phyloP scores from a whole-genome alignment of 192 early-diverging fungal species.

The Coemansia sp. region DNA sequence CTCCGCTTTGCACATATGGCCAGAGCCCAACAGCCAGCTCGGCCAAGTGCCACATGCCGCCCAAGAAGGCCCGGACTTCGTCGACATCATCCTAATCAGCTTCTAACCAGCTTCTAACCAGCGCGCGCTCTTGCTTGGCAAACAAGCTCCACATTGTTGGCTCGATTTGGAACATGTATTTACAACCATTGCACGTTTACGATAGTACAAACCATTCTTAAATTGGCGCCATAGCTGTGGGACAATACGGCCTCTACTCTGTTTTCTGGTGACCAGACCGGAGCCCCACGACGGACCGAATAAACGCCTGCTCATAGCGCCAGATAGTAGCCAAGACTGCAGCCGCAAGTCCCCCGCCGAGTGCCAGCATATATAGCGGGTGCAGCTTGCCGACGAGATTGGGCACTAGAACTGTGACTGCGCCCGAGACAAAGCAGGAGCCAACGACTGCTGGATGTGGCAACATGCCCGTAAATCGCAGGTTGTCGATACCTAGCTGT shows the following conservation, averaged over 20 bases:
- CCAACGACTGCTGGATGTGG: slow-evolving; percentile 22
- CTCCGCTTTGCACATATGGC: background rate
- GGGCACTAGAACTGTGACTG: background rate
- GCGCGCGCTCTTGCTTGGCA: no score
- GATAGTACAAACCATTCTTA: no score
- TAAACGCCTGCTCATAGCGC: slow-evolving; percentile 26
- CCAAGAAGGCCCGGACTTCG: slow-evolving; percentile 48
- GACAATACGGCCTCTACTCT: background rate
- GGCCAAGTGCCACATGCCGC: slow-evolving; percentile 17
- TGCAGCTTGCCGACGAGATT: background rate
- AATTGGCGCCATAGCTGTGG: no score
- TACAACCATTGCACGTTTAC: no score
- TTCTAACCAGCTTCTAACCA: no score
- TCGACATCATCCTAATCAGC: slow-evolving; percentile 16
- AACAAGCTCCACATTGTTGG: background rate
- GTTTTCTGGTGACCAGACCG: slow-evolving; percentile 15
- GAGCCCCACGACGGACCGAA: slow-evolving; percentile 13
- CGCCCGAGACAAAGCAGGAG: slow-evolving; percentile 12
- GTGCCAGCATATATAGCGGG: slow-evolving; percentile 5
- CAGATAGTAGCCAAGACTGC: slow-evolving; percentile 21
- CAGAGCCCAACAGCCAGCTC: slow-evolving; percentile 1
- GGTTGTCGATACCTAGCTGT: background rate
- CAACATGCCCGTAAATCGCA: slow-evolving; percentile 11
- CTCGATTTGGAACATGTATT: background rate
- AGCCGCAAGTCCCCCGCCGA: slow-evolving; percentile 9